A percentile compares a stretch with the other conserved stretches of the same genome.
These are phyloP conservation scores for Schizophyllum commune DNA, from an alignment of 1,284 basidiomycete species.

Conservation along the genomic window DNA sequence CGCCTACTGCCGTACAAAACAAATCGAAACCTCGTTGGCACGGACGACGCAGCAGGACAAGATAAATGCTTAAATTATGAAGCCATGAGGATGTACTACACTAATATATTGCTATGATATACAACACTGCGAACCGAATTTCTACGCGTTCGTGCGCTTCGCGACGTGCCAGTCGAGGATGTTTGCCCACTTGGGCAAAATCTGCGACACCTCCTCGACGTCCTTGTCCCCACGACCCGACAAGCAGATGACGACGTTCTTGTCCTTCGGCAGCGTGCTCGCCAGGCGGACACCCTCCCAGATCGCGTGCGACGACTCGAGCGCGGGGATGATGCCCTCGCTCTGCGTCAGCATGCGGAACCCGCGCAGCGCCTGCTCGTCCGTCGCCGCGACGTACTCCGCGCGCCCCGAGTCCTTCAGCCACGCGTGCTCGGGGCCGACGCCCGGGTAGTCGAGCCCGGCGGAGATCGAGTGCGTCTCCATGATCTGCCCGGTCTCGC, in stretches of 20 bases:
- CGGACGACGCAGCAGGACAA: no score
- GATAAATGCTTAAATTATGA: no score
- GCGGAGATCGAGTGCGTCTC: slow-evolving; percentile 98
- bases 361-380: slow-evolving; percentile 87
- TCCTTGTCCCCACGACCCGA: slow-evolving; percentile 94
- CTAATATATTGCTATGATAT: no score
- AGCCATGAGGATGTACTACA: no score
- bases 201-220: slow-evolving; percentile 83
- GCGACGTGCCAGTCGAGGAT: slow-evolving; percentile 80
- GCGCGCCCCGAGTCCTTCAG: slow-evolving; percentile 92
- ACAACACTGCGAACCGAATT: no score
- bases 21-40: no score
- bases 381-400: slow-evolving; percentile 90
- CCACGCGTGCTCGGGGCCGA: slow-evolving; percentile 97
- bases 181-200: slow-evolving; percentile 86
- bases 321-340: slow-evolving; percentile 98
- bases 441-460: slow-evolving; percentile 88
- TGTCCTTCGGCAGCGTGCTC: slow-evolving; percentile 76
- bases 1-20: no score
- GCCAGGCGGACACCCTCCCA: slow-evolving; percentile 88
- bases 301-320: slow-evolving; percentile 94
- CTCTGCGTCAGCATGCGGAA: slow-evolving; percentile 88
- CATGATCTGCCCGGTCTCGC: slow-evolving; percentile 83
- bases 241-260: slow-evolving; percentile 85
- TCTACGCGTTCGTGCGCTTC: slow-evolving; percentile 16